Conservation (phyloP, 768 basidiomycete species). For the Cyathus striatus region DNA sequence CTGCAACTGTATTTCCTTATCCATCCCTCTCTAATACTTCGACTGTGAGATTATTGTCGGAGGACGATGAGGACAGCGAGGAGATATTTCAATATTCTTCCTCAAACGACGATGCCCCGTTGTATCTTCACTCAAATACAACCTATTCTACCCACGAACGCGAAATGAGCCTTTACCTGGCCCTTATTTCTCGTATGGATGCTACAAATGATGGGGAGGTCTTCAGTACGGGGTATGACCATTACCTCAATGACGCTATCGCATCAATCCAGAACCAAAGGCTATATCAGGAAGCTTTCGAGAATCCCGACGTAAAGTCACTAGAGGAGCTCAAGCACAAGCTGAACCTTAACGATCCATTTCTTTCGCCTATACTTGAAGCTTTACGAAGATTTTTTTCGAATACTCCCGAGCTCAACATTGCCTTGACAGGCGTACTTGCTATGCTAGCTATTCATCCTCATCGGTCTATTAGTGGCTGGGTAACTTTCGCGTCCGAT, state of each 20-base stretch:
- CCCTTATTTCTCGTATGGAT: constrained; percentile 74
- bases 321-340: constrained; percentile 57
- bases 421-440: constrained; percentile 80
- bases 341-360: constrained; percentile 73
- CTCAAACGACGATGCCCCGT: constrained; percentile 20
- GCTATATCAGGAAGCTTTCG: constrained; percentile 43
- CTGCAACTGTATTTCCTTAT: constrained; percentile 71
- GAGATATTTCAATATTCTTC: constrained; percentile 41
- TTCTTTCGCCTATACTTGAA: constrained; percentile 67
- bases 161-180: constrained; percentile 77
- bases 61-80: constrained; percentile 43
- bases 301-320: constrained; percentile 28
- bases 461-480: constrained; percentile 80
- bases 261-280: constrained; percentile 60
- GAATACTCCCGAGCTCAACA: constrained; percentile 82
- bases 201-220: constrained; percentile 62
- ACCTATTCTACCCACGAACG: constrained; percentile 80
- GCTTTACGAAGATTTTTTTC: constrained; percentile 75
- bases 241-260: constrained; percentile 77
- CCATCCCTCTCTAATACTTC: constrained; percentile 31
- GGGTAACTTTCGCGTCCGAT: constrained; percentile 71
- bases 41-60: constrained; percentile 9
- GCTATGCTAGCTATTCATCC: constrained; percentile 83
- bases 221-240: constrained; percentile 83
- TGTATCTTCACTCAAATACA: constrained; percentile 61